These are phyloP conservation scores for Sclerotinia minor DNA, from an alignment of 2,329 filamentous ascomycete species.

Conservation along the genomic window DNA sequence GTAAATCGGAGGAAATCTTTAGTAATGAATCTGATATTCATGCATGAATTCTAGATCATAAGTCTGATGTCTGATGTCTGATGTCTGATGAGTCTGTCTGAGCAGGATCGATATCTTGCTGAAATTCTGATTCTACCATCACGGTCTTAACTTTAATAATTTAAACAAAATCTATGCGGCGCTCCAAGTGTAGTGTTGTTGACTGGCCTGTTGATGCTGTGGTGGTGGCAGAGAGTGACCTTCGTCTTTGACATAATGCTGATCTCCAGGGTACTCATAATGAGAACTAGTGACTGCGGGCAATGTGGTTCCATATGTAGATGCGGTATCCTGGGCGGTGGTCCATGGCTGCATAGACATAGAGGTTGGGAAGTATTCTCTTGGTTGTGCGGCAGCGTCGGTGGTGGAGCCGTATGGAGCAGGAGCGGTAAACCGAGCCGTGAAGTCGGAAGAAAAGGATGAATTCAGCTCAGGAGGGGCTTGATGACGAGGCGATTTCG, in stretches of 20 bases:
- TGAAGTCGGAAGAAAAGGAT: conserved; percentile 31
- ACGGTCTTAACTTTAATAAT: not conserved
- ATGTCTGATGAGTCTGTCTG: not conserved
- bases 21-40: not conserved
- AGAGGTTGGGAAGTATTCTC: conserved; percentile 35
- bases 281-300: conserved; percentile 29
- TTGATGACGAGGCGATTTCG: conserved; percentile 41
- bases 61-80: not conserved
- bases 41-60: not conserved
- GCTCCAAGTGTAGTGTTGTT: conserved; percentile 39
- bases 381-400: conserved; percentile 30
- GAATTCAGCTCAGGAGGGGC: conserved; percentile 35
- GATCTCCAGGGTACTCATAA: conserved; percentile 35
- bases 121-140: not conserved
- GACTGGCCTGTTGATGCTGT: conserved; percentile 23
- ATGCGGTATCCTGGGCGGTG: conserved; percentile 30
- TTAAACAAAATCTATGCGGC: conserved; percentile 24
- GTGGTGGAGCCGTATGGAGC: conserved; percentile 30
- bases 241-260: conserved; percentile 36
- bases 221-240: conserved; percentile 23
- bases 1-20: not conserved
- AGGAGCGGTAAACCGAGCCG: conserved; percentile 32
- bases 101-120: not conserved
- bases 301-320: conserved; percentile 32
- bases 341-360: conserved; percentile 36